phyloP scores from a whole-genome alignment of 2,329 filamentous ascomycete species.

The Lasiodiplodia sp. region DNA sequence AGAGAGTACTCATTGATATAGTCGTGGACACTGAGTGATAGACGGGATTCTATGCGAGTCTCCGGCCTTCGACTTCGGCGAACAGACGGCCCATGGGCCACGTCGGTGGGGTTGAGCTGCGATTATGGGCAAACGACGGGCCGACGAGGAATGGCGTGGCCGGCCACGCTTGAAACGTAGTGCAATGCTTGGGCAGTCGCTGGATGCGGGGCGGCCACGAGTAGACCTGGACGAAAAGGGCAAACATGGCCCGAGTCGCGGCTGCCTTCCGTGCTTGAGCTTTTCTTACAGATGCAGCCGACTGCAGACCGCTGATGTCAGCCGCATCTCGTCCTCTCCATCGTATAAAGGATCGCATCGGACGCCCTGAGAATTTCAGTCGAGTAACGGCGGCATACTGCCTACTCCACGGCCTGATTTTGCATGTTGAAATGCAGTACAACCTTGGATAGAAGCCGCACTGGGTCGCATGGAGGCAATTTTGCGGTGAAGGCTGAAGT shows the following conservation, averaged over 20 bases:
- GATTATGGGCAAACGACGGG: neutral
- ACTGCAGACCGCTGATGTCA: too few relatives aligned
- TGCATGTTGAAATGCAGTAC: too few relatives aligned
- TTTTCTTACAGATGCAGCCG: too few relatives aligned
- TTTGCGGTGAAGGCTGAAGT: too few relatives aligned
- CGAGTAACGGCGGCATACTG: too few relatives aligned
- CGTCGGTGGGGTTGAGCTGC: neutral
- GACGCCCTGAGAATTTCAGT: too few relatives aligned
- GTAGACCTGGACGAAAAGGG: neutral
- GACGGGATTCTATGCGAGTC: neutral
- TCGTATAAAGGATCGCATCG: too few relatives aligned
- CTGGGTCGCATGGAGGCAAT: too few relatives aligned
- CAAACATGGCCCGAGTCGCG: neutral
- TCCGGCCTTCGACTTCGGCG: conserved; percentile 1
- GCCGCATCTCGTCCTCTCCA: too few relatives aligned
- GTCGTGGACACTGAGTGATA: neutral
- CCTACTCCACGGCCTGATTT: too few relatives aligned
- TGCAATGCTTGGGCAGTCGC: neutral
- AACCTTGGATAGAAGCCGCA: too few relatives aligned
- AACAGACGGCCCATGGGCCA: conserved; percentile 13
- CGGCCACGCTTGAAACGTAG: neutral
- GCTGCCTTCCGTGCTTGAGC: too few relatives aligned
- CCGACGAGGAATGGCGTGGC: neutral
- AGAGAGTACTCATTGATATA: conserved; percentile 1
- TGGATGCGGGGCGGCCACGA: neutral